Conservation (phyloP, 2,329 filamentous ascomycete genomes). For the Aureobasidium sp. region DNA sequence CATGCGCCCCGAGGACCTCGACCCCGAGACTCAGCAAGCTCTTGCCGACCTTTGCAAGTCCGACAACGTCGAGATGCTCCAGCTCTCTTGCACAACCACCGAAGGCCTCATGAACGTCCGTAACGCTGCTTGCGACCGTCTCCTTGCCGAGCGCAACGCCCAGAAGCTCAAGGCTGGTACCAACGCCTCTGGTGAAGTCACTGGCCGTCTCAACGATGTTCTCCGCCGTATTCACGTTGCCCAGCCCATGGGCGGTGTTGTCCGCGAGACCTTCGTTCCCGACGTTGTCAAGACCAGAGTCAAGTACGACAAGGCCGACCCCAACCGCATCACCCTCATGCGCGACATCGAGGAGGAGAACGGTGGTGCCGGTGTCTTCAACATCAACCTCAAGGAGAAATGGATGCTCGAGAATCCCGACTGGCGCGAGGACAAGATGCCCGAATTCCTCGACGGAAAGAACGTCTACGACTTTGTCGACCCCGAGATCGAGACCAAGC, state of each 20-base stretch:
- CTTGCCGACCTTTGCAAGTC: constrained; percentile 74
- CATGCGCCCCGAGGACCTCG: constrained; percentile 76
- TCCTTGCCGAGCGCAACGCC: constrained; percentile 86
- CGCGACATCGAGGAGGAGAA: constrained; percentile 86
- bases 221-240: constrained; percentile 94
- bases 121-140: constrained; percentile 85
- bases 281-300: constrained; percentile 70
- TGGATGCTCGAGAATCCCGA: constrained; percentile 81
- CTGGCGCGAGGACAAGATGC: constrained; percentile 95
- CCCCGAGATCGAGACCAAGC: constrained; percentile 89
- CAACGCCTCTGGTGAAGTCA: constrained; percentile 64
- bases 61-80: constrained; percentile 84
- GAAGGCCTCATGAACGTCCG: constrained; percentile 93
- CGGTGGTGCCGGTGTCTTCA: constrained; percentile 92
- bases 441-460: constrained; percentile 88
- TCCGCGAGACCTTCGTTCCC: constrained; percentile 77
- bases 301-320: constrained; percentile 87
- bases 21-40: constrained; percentile 66
- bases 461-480: constrained; percentile 98
- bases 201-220: constrained; percentile 80
- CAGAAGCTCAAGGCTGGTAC: constrained; percentile 90
- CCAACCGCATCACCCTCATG: constrained; percentile 71
- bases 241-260: constrained; percentile 74
- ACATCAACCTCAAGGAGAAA: constrained; percentile 79
- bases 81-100: constrained; percentile 88